phyloP scores from a whole-genome alignment of 2,329 filamentous ascomycete species.

The Colletotrichum sp. region DNA sequence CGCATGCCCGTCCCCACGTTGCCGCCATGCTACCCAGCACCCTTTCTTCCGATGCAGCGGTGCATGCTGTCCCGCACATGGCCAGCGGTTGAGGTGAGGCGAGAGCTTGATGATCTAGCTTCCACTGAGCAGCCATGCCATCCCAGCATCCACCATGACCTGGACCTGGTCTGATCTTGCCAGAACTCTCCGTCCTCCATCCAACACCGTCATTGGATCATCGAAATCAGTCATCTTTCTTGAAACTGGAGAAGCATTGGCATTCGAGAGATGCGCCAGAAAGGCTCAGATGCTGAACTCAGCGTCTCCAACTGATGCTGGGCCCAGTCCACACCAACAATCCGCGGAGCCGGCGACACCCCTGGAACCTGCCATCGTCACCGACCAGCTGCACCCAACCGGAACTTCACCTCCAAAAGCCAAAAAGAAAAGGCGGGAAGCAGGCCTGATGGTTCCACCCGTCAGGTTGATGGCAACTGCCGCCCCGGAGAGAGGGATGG shows the following conservation, averaged over 20 bases:
- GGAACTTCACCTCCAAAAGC: neutral
- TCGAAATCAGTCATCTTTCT: neutral
- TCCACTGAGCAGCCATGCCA: neutral
- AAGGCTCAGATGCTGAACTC: neutral
- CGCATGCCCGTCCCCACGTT: conserved; percentile 1
- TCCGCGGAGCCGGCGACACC: neutral
- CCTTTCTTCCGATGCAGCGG: neutral
- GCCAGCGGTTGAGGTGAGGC: neutral
- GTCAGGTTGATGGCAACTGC: neutral
- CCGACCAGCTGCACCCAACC: neutral
- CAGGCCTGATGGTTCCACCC: neutral
- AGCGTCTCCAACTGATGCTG: neutral
- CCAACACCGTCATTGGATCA: neutral
- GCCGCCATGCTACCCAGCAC: neutral
- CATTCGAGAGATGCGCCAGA: neutral
- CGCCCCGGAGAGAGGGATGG: neutral
- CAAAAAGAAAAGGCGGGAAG: neutral
- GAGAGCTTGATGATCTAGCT: neutral
- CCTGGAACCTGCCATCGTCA: neutral
- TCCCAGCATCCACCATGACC: neutral
- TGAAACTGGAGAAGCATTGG: neutral
- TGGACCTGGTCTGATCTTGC: neutral
- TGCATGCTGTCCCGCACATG: neutral
- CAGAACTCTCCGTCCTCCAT: neutral
- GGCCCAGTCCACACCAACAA: neutral